Base-by-base conservation (phyloP, 2,329 filamentous ascomycete species). In the Emmonsiellopsis sp. region DNA sequence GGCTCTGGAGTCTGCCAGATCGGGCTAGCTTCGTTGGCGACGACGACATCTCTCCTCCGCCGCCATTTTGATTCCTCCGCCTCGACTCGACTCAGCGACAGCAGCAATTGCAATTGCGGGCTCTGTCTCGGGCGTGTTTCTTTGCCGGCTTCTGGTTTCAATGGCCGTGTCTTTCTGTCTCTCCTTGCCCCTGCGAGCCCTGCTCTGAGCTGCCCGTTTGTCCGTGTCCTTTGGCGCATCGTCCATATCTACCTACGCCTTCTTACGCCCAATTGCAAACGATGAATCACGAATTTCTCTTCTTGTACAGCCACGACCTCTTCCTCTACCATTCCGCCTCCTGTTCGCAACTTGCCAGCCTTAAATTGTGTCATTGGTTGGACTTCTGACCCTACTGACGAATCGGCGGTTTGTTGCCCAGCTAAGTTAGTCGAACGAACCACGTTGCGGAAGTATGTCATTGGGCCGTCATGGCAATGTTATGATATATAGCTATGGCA, bases 261-360 rank as follows among this genome's bases (percentile, higher is more conserved):
- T 60, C 58, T 55, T 50, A 54, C 60, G 52, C 56, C 55, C 43
- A 61, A 56, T 62, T 60, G 60, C 66, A 61, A 67, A 70, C 64
- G 47, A 71, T 71, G 68, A 65, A 64, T 63, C 61, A 37, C 59
- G 54, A 59, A 47, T 59, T 34, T 52, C 55, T 59, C 40, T 54
- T 54, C 54, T 43, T 58, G 56, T 58, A 61, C 57, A 64, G 54
- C 53, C 55, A 58, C 61, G 55, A 63, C 54, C 57, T 62, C 58
- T 54, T 59, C 54, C 41, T 49, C 56, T 57, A 45, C 56, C 50
- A 58, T 55, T 35, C 54, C 47, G 52, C 52, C 50, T 52, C 51
- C 54, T 57, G n/a, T 6, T 45, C 48, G 20, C 45, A 52, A 53
- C 55, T 37, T 58, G 57, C 58, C 16, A 51, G 54, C 53, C 58